A percentile compares a stretch with the other conserved stretches of the same genome.
These are phyloP conservation scores for Stramenopiles sp. DNA, from an alignment of 352 stramenopile species.

Conservation along the genomic window DNA sequence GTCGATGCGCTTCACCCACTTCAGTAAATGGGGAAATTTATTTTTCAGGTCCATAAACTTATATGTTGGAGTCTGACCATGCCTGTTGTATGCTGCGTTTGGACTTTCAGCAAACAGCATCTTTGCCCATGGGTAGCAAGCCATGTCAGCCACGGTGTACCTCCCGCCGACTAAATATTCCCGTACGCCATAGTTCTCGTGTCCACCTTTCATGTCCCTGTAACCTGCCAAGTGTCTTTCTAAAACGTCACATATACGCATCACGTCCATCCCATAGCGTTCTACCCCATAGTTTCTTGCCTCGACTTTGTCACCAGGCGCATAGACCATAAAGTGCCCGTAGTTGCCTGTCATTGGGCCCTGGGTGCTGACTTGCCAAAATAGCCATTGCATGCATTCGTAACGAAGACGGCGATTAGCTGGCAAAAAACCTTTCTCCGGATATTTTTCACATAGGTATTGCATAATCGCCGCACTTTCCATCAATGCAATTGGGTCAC, in stretches of 20 bases:
- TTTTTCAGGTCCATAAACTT: conserved; percentile 29
- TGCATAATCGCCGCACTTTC: conserved; percentile 44
- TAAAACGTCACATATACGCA: conserved; percentile 40
- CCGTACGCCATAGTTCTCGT: background rate
- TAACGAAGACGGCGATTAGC: conserved; percentile 22
- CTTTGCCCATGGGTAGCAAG: conserved; percentile 35
- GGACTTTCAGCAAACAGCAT: conserved; percentile 23
- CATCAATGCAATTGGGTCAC: conserved; percentile 32
- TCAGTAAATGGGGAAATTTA: conserved; percentile 26
- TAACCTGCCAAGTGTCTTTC: conserved; percentile 36
- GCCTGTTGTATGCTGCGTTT: conserved; percentile 17
- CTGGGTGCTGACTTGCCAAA: conserved; percentile 37
- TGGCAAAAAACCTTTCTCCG: conserved; percentile 30
- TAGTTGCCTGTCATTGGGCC: conserved; percentile 33
- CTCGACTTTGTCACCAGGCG: conserved; percentile 31
- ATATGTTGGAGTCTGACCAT: conserved; percentile 17
- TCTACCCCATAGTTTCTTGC: conserved; percentile 19
- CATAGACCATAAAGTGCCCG: conserved; percentile 40
- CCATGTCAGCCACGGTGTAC: conserved; percentile 49
- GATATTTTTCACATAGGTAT: conserved; percentile 42
- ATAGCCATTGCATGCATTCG: conserved; percentile 46
- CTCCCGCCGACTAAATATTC: background rate
- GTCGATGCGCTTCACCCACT: conserved; percentile 26
- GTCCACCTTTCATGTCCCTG: conserved; percentile 27
- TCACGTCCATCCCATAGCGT: conserved; percentile 43